phyloP scores from a whole-genome alignment of 2,329 filamentous ascomycete genomes.

The Cladosporium halotolerans region DNA sequence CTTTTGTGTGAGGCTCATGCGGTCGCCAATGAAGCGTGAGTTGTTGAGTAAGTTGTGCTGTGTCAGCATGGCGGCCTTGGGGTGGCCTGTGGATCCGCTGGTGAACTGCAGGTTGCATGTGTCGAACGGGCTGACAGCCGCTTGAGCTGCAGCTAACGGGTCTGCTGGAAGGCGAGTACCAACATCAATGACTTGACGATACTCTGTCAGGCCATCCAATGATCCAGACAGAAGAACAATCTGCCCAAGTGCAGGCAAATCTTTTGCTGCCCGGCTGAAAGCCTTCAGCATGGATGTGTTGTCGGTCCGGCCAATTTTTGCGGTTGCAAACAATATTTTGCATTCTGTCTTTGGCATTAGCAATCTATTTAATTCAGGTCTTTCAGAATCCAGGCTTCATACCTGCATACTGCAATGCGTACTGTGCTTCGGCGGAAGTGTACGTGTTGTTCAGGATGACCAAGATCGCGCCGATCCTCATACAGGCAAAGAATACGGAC shows the following conservation, averaged over 20 bases:
- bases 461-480: conserved; percentile 45
- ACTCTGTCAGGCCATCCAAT: conserved; percentile 19
- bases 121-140: conserved; percentile 55
- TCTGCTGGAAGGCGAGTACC: conserved; percentile 47
- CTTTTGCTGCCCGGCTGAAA: conserved; percentile 14
- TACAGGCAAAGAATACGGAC: conserved; percentile 66
- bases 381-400: conserved; percentile 23
- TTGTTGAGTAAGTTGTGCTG: conserved; percentile 28
- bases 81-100: conserved; percentile 65
- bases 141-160: conserved; percentile 48
- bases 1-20: conserved; percentile 60
- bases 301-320: conserved; percentile 59
- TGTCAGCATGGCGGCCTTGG: conserved; percentile 69
- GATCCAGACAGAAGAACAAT: conserved; percentile 23
- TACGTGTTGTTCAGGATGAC: conserved; percentile 81
- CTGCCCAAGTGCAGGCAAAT: conserved; percentile 20
- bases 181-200: conserved; percentile 29
- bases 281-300: conserved; percentile 52
- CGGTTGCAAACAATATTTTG: conserved; percentile 67
- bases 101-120: conserved; percentile 72
- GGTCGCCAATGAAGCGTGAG: conserved; percentile 48
- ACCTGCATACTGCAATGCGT: conserved; percentile 66
- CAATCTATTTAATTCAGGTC: too few relatives aligned
- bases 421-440: conserved; percentile 64
- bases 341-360: conserved; percentile 46